A percentile compares a stretch with the other conserved stretches of the same genome.
Evolutionary conservation across 2,329 filamentous ascomycete genomes (phyloP).

Genomic region (Pseudogymnoascus sp.): DNA sequence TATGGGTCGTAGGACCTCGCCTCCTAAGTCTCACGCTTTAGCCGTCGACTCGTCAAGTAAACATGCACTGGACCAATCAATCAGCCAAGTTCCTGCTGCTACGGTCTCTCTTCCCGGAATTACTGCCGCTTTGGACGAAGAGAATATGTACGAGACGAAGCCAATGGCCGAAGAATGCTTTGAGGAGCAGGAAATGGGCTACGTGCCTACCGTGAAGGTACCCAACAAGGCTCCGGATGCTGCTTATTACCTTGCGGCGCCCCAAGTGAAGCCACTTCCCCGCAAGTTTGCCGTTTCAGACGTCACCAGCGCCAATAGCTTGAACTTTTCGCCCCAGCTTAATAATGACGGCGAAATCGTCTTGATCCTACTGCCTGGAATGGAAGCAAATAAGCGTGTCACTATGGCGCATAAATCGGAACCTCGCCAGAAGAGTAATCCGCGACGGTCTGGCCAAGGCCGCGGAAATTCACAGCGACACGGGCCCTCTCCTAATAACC

Average conservation of each 20-base stretch:
- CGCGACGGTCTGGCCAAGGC: constrained; percentile 23
- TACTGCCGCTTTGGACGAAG: constrained; percentile 27
- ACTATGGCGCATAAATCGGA: constrained; percentile 30
- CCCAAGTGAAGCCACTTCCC: constrained; percentile 48
- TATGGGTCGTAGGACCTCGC: constrained; percentile 56
- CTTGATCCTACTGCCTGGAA: constrained; percentile 41
- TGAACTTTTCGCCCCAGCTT: constrained; percentile 34
- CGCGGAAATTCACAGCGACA: constrained; percentile 22
- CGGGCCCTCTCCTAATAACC: constrained; percentile 22
- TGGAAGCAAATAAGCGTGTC: constrained; percentile 35
- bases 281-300: constrained; percentile 42
- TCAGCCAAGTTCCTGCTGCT: constrained; percentile 35
- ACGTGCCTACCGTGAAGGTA: constrained; percentile 63
- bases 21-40: constrained; percentile 51
- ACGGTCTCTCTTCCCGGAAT: constrained; percentile 61
- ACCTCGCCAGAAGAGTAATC: constrained; percentile 27
- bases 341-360: constrained; percentile 33
- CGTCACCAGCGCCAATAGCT: constrained; percentile 39
- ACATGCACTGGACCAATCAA: constrained; percentile 54
- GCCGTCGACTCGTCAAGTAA: constrained; percentile 63
- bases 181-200: constrained; percentile 73
- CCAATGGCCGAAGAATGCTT: constrained; percentile 74
- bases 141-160: constrained; percentile 49
- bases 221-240: constrained; percentile 55
- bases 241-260: constrained; percentile 54